Evolutionary conservation across 2,329 filamentous ascomycete species (phyloP).

Genomic region (Teratosphaeria epicoccoides): DNA sequence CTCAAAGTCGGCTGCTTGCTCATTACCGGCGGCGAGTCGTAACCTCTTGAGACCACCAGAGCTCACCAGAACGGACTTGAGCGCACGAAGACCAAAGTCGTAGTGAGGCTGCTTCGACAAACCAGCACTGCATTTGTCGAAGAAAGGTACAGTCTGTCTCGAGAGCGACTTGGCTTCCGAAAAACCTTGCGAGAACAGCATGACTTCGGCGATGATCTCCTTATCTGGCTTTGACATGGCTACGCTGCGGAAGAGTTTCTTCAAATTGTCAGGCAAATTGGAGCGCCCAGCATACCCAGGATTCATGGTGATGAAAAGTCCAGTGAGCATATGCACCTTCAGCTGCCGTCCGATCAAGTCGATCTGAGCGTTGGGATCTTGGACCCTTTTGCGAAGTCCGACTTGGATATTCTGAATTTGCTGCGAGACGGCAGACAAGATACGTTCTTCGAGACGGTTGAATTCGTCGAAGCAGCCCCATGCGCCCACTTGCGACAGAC

Average conservation of each 20-base stretch:
- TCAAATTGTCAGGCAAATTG: conserved; percentile 95
- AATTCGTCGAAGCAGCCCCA: conserved; percentile 99
- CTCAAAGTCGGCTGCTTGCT: conserved; percentile 55
- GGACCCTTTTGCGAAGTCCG: conserved; percentile 72
- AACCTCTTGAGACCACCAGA: conserved; percentile 91
- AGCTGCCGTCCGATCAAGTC: conserved; percentile 88
- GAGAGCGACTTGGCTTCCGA: conserved; percentile 89
- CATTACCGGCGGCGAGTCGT: conserved; percentile 51
- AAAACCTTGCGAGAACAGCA: conserved; percentile 99
- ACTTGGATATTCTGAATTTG: conserved; percentile 99
- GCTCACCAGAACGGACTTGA: conserved; percentile 97
- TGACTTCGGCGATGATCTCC: conserved; percentile 97
- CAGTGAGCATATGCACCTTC: conserved; percentile 81
- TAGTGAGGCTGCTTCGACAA: conserved; percentile 97
- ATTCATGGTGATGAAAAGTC: conserved; percentile 99
- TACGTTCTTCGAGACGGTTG: conserved; percentile 95
- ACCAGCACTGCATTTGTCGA: conserved; percentile 71
- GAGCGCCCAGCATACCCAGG: conserved; percentile 96
- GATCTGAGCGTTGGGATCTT: conserved; percentile 78
- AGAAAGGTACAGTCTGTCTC: conserved; percentile 95
- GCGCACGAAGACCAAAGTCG: conserved; percentile 91
- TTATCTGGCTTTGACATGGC: conserved; percentile 99
- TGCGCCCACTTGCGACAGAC: conserved; percentile 96
- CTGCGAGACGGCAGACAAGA: conserved; percentile 94
- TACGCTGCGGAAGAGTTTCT: conserved; percentile 98